Evolutionary conservation across 106 monocot genomes (phyloP), one percentile per base, ranked within the genome.

Genomic region (Alisma plantagoaquatica): DNA sequence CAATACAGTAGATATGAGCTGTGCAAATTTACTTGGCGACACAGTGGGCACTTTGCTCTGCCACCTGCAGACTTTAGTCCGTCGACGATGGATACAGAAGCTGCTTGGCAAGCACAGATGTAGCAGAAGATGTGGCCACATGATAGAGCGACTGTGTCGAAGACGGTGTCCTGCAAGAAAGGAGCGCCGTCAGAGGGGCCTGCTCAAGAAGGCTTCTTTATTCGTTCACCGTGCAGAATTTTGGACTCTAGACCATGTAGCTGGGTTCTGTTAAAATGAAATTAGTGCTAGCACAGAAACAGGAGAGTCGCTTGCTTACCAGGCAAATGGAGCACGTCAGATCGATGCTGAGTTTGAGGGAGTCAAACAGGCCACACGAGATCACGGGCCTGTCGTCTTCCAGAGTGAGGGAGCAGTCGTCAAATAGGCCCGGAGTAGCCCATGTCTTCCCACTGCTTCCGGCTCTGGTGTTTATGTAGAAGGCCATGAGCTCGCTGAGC

Each of bases 101-200:
- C 80, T 15, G 93, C 76, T 46, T 75, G 70, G 25, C 87, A 87
- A 21, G 76, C 77, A 27, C 93, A 93, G 60, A 80, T 74, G 57
- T 80, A 80, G 66, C 87, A 93, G 60, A 83, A 87, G 42, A 87
- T 80, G 33, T 87, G 93, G 18, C 93, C 93, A 56, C 87, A 93
- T 14, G 72, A 45, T 31, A 93, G 87, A 27, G 87, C 52, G 23
- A 93, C 68, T 1, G 93, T 77, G 45, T 87, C 83, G 27, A 93
- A 93, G 21, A 93, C 74, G 0, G 83, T 87, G 29, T 93, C 93
- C 93, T 93, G 72, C 3, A 73, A 61, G 29, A 16, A n/a, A n/a
- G n/a, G n/a, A n/a, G n/a, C n/a, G n/a, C n/a, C n/a, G n/a, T n/a
- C n/a, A n/a, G n/a, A n/a, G n/a, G n/a, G n/a, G n/a, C n/a, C n/a